Percentiles rank a stretch among this genome's conserved stretches.
phyloP scores from a whole-genome alignment of 129 eudicot species.

The Saposhnikovia divaricata region DNA sequence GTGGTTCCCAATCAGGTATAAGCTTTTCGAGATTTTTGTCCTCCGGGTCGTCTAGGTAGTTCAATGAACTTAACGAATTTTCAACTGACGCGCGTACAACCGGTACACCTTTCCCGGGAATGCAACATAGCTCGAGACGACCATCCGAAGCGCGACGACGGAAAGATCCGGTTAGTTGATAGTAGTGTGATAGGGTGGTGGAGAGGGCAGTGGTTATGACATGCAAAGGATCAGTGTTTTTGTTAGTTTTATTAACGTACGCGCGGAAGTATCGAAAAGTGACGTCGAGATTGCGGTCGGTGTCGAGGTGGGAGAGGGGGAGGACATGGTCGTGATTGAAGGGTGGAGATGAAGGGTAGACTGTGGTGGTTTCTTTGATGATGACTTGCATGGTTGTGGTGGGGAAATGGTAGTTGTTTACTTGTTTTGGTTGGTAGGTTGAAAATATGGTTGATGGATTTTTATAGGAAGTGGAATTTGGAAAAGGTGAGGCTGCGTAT shows the following conservation, averaged over 20 bases:
- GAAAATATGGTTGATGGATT: not conserved
- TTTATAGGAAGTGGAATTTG: not conserved
- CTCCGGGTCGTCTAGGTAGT: constrained; percentile 36
- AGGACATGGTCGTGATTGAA: constrained; percentile 53
- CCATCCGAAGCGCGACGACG: constrained; percentile 31
- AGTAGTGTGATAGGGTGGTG: constrained; percentile 46
- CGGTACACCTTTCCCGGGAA: constrained; percentile 37
- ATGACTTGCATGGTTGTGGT: constrained; percentile 36
- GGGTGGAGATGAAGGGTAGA: constrained; percentile 46
- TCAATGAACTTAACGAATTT: constrained; percentile 23
- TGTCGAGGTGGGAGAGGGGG: constrained; percentile 84
- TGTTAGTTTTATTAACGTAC: constrained; percentile 23
- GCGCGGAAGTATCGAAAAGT: constrained; percentile 69
- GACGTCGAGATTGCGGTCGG: constrained; percentile 71
- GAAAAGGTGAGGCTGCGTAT: too few relatives aligned
- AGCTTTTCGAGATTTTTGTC: constrained; percentile 34
- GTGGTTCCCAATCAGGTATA: constrained; percentile 47
- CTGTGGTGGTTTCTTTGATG: constrained; percentile 34
- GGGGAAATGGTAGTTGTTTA: not conserved
- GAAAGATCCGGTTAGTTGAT: constrained; percentile 53
- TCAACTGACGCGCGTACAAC: constrained; percentile 44
- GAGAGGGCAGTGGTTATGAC: constrained; percentile 65
- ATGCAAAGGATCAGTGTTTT: constrained; percentile 43
- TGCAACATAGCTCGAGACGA: constrained; percentile 61
- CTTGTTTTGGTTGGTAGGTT: not conserved